Base-by-base conservation (phyloP, 176 grass and related monocot species). In the Elaeis guineensis region DNA sequence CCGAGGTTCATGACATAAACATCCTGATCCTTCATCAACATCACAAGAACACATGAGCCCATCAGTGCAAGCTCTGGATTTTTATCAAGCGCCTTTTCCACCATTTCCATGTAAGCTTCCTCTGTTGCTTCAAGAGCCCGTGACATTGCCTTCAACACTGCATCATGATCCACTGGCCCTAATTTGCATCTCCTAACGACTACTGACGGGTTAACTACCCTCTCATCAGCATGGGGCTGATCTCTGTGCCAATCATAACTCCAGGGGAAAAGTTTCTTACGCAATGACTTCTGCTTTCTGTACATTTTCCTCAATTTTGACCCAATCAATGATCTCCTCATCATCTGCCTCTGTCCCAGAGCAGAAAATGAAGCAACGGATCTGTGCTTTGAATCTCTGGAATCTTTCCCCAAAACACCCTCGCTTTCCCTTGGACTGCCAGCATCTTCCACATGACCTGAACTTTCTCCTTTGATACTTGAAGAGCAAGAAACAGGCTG, bases 21-120 rank as follows among this genome's bases (percentile, higher is more conserved):
- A 89, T 95, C 89, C 65, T 89, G 85, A 62, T 95, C 89, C 61
- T 95, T 95, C 89, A 95, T 95, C 67, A 95, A 80, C 89, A 95
- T 95, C 44, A 95, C 89, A 50, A 95, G 82, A 50, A 89, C 85
- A 49, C 89, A 95, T 16, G 89, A 95, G 55, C 89, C 89, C 89
- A 95, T 89, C 50, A 95, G 73, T 64, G 81, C 72, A 69, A 95
- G 82, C 72, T 95, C 89, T 0, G 89, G 85, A 25, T 95, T 74
- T 61, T 67, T 85, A 57, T 95, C 85, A 48, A 95, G 81, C 57
- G 77, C 81, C 21, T 78, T 82, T 66, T 95, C 89, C 29, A 95
- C 89, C 71, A 95, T 79, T 48, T 89, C 81, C 78, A 89, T 85
- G 79, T 89, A 95, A 9, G 82, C 81, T 71, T 85, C 89, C 70